Evolutionary conservation across 805 yeast genomes (phyloP).

Genomic region (Monosporozyma aquatica): DNA sequence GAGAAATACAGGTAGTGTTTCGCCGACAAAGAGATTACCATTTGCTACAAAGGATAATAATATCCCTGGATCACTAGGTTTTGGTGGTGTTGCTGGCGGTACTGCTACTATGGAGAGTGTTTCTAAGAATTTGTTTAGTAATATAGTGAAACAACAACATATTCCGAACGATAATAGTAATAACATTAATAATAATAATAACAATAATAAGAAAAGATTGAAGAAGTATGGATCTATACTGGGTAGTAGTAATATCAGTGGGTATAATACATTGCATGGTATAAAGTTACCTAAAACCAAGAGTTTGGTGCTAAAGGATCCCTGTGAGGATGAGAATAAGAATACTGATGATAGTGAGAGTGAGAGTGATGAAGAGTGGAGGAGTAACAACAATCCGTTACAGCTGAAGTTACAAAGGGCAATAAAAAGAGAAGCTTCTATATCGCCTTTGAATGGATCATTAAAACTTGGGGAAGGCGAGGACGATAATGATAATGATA

Average conservation of each 20-base stretch:
- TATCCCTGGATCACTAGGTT: no score
- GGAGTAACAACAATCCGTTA: background rate
- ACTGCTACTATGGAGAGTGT: no score
- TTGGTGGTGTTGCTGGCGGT: no score
- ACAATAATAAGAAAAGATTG: conserved; percentile 14
- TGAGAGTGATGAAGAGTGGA: conserved; percentile 5
- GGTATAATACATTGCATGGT: no score
- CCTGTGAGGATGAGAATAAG: conserved; percentile 7
- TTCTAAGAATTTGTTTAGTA: conserved; percentile 1
- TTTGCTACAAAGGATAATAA: conserved; percentile 28
- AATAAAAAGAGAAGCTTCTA: conserved; percentile 1
- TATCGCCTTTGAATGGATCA: no score
- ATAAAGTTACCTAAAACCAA: conserved; percentile 21
- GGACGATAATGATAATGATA: no score
- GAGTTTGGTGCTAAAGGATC: conserved; percentile 26
- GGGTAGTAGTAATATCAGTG: no score
- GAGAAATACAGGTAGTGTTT: background rate
- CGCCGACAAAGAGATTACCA: conserved; percentile 17
- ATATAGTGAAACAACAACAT: conserved; percentile 1
- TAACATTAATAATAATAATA: conserved; percentile 15
- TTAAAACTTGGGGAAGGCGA: no score
- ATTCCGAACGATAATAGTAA: background rate
- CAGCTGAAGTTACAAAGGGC: conserved; percentile 1
- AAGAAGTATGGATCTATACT: conserved; percentile 28
- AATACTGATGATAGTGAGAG: conserved; percentile 6